phyloP scores from a whole-genome alignment of 768 basidiomycete species.

The Agaricus bisporus region DNA sequence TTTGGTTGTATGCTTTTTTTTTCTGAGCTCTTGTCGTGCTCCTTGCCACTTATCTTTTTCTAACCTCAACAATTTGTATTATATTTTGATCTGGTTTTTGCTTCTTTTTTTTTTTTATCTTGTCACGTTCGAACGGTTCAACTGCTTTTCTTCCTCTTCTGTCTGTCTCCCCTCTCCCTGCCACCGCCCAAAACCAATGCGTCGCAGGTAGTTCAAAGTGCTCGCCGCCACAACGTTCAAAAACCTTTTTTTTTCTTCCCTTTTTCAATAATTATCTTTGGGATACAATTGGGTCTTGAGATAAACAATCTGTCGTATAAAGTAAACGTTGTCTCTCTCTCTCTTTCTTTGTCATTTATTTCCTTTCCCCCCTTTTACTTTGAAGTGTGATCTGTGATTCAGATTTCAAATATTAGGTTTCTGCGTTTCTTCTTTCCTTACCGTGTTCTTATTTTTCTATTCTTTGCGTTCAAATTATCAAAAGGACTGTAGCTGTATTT shows the following conservation, averaged over 20 bases:
- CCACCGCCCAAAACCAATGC: background rate
- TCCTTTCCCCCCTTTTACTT: background rate
- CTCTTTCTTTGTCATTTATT: background rate
- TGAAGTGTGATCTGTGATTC: slow-evolving; percentile 1
- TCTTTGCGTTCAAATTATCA: slow-evolving; percentile 8
- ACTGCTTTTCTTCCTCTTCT: background rate
- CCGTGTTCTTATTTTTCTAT: background rate
- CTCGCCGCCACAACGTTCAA: background rate
- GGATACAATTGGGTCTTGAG: slow-evolving; percentile 11
- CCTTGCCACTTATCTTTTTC: background rate
- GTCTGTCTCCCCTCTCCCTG: slow-evolving; percentile 13
- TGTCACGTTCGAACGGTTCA: background rate
- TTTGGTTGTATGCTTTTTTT: background rate
- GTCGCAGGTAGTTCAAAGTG: background rate
- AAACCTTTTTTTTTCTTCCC: slow-evolving; percentile 4
- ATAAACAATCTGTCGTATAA: slow-evolving; percentile 9
- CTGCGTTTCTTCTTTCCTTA: background rate
- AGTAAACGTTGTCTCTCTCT: slow-evolving; percentile 6
- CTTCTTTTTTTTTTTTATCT: slow-evolving; percentile 18
- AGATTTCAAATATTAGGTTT: background rate
- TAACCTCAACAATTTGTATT: slow-evolving; percentile 2
- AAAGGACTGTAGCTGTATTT: slow-evolving; percentile 11
- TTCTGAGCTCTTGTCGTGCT: background rate
- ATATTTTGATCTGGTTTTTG: background rate
- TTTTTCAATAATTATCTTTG: background rate